Conservation (phyloP, 495 filamentous ascomycete genomes). For the Penicillium pulvis region DNA sequence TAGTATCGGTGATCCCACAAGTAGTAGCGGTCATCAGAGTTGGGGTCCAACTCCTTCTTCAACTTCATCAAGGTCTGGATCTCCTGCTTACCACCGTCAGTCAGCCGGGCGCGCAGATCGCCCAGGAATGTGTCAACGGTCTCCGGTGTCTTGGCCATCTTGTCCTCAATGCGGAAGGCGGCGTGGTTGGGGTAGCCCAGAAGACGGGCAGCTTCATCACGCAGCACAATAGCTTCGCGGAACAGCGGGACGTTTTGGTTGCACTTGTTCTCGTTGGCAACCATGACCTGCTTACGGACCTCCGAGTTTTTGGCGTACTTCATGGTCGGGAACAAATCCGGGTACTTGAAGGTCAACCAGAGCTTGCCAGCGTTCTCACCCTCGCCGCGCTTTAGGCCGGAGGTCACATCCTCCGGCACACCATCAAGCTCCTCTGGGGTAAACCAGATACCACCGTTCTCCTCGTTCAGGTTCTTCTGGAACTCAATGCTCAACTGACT, state of each 20-base stretch:
- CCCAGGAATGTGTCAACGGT: slow-evolving; percentile 83
- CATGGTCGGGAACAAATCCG: slow-evolving; percentile 65
- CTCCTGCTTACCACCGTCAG: slow-evolving; percentile 77
- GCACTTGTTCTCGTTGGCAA: slow-evolving; percentile 77
- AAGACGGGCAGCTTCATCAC: slow-evolving; percentile 90
- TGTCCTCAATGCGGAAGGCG: slow-evolving; percentile 87
- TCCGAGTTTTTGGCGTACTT: slow-evolving; percentile 63
- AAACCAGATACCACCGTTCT: slow-evolving; percentile 68
- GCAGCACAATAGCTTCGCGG: slow-evolving; percentile 80
- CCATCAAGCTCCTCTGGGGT: slow-evolving; percentile 62
- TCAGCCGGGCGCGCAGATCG: slow-evolving; percentile 74
- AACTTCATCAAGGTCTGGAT: slow-evolving; percentile 68
- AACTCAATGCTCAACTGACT: slow-evolving; percentile 66
- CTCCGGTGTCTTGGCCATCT: slow-evolving; percentile 94
- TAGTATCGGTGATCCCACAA: slow-evolving; percentile 92
- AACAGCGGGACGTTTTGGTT: slow-evolving; percentile 87
- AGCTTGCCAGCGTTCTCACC: slow-evolving; percentile 68
- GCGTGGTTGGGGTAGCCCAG: slow-evolving; percentile 93
- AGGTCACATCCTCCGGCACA: slow-evolving; percentile 62
- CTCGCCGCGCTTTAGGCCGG: slow-evolving; percentile 69
- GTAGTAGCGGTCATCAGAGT: slow-evolving; percentile 75
- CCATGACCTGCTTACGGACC: slow-evolving; percentile 57
- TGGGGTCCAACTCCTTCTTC: slow-evolving; percentile 73
- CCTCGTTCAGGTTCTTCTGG: slow-evolving; percentile 71
- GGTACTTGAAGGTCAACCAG: slow-evolving; percentile 69